Conservation (phyloP, 768 basidiomycete genomes). For the Mycena sanguinolenta region DNA sequence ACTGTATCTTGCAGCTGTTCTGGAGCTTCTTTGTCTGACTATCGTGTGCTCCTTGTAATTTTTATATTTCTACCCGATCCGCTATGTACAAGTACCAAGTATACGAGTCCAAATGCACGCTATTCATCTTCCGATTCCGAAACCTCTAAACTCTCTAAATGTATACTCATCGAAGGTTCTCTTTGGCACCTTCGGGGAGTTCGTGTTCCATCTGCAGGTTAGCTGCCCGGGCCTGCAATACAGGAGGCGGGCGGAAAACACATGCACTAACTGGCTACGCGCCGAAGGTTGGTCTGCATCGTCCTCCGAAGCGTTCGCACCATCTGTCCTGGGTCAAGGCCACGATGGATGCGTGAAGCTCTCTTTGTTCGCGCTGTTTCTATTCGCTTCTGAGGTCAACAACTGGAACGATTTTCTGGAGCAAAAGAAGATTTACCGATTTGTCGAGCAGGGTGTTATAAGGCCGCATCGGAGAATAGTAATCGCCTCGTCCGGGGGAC, state of each 20-base stretch:
- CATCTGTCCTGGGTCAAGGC: conserved; percentile 35
- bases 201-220: conserved; percentile 64
- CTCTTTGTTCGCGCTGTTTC: conserved; percentile 37
- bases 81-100: conserved; percentile 8
- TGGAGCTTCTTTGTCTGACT: conserved; percentile 24
- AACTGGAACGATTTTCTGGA: not conserved
- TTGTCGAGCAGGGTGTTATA: conserved; percentile 59
- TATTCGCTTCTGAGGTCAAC: conserved; percentile 37
- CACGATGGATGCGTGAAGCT: conserved; percentile 45
- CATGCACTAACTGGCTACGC: conserved; percentile 54
- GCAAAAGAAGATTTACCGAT: conserved; percentile 50
- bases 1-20: not conserved
- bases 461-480: conserved; percentile 51
- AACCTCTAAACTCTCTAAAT: conserved; percentile 58
- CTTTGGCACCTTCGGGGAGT: conserved; percentile 63
- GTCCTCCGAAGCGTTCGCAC: not conserved
- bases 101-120: not conserved
- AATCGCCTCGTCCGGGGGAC: conserved; percentile 48
- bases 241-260: conserved; percentile 62
- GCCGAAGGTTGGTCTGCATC: conserved; percentile 41
- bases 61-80: not conserved
- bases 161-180: conserved; percentile 59
- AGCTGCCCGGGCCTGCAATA: conserved; percentile 59
- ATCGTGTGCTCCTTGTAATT: not conserved
- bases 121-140: conserved; percentile 25